phyloP scores from a whole-genome alignment of 352 stramenopile genomes.

The Thraustotheca clavata region DNA sequence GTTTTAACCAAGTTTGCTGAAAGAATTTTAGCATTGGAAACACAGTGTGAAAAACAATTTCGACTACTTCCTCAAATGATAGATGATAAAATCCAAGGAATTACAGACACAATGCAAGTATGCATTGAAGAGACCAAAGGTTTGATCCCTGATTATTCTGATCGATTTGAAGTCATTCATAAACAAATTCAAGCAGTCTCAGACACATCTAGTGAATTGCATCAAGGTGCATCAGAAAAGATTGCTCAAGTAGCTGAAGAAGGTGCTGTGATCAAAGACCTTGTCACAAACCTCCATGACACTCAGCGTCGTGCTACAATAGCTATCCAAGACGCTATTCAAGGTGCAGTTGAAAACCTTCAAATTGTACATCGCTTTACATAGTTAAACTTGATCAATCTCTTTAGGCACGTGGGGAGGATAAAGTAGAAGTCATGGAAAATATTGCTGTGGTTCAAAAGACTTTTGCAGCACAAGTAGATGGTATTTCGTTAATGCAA shows the following conservation, averaged over 20 bases:
- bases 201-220: not conserved
- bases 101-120: not conserved
- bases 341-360: slow-evolving; percentile 1
- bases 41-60: slow-evolving; percentile 31
- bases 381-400: not conserved
- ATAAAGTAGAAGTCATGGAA: slow-evolving; percentile 4
- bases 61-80: slow-evolving; percentile 32
- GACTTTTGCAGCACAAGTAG: not conserved
- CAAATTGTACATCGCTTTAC: not conserved
- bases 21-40: slow-evolving; percentile 43
- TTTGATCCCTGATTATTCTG: slow-evolving; percentile 28
- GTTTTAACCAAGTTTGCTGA: slow-evolving; percentile 62
- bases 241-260: not conserved
- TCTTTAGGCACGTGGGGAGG: not conserved
- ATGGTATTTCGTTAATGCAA: not conserved
- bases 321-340: not conserved
- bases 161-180: not conserved
- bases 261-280: not conserved
- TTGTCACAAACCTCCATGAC: slow-evolving; percentile 1
- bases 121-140: slow-evolving; percentile 31
- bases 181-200: not conserved
- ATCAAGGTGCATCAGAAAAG: not conserved
- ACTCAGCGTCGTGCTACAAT: not conserved
- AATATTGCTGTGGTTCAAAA: slow-evolving; percentile 7
- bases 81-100: slow-evolving; percentile 23